Conservation (phyloP, 2,329 filamentous ascomycete genomes). For the Botryotinia globosa region DNA sequence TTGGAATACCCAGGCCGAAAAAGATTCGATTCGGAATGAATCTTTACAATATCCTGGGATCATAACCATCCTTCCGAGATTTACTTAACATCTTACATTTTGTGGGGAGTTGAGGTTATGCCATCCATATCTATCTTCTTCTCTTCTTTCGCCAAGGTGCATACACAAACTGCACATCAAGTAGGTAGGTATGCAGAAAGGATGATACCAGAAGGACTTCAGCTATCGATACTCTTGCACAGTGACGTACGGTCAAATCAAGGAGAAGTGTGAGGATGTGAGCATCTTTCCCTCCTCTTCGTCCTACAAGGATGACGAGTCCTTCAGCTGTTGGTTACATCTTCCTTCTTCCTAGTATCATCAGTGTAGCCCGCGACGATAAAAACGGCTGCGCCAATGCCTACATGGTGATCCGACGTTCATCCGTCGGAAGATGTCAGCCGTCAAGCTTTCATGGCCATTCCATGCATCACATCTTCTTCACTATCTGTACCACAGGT, state of each 20-base stretch:
- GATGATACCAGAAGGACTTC: background rate
- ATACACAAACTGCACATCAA: background rate
- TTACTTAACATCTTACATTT: background rate
- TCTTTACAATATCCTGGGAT: background rate
- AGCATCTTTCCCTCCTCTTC: background rate
- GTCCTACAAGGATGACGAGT: constrained; percentile 5
- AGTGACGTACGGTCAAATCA: background rate
- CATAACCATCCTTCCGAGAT: background rate
- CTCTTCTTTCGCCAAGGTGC: background rate
- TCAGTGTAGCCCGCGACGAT: constrained; percentile 11
- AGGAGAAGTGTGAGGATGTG: background rate
- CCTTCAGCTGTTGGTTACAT: constrained; percentile 2
- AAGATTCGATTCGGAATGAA: background rate
- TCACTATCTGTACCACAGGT: background rate
- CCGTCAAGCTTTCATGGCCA: background rate
- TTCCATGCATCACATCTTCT: background rate
- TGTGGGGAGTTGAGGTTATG: background rate
- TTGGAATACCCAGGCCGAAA: background rate
- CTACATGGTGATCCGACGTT: background rate
- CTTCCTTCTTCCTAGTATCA: background rate
- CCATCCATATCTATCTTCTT: background rate
- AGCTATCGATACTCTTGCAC: too few relatives aligned
- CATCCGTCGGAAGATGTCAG: constrained; percentile 1
- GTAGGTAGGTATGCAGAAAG: background rate
- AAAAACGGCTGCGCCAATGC: constrained; percentile 10